Evolutionary conservation across 805 yeast species (phyloP).

Genomic region (Ogataea thermomethanolica): DNA sequence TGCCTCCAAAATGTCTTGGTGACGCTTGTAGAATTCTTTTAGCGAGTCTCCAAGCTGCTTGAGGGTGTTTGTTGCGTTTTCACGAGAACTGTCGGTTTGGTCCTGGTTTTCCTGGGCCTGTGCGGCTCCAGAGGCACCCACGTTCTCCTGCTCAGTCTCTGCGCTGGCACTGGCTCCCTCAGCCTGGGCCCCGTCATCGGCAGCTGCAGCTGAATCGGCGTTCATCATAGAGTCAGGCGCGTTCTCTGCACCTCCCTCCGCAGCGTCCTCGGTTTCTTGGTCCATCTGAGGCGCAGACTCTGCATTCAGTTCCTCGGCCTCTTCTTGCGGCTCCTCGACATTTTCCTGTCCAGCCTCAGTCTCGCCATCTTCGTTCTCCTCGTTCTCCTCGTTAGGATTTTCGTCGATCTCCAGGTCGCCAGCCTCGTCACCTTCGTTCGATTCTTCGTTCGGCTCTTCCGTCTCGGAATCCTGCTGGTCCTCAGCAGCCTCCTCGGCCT

Average conservation of each 20-base stretch:
- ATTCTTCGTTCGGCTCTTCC: conserved; percentile 29
- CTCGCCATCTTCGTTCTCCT: conserved; percentile 16
- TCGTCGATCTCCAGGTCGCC: conserved; percentile 28
- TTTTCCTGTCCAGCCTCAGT: conserved; percentile 28
- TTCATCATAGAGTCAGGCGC: conserved; percentile 34
- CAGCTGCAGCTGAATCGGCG: conserved; percentile 34
- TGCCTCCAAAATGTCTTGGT: conserved; percentile 80
- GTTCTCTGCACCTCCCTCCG: conserved; percentile 30
- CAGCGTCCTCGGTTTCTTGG: conserved; percentile 32
- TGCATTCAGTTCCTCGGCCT: conserved; percentile 24
- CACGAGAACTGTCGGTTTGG: conserved; percentile 53
- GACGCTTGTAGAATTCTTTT: conserved; percentile 87
- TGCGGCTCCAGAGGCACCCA: conserved; percentile 58
- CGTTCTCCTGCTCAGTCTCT: conserved; percentile 48
- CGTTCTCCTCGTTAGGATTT: conserved; percentile 4
- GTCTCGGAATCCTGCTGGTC: conserved; percentile 16
- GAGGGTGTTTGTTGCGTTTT: conserved; percentile 70
- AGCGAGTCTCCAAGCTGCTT: conserved; percentile 88
- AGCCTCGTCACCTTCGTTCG: conserved; percentile 24
- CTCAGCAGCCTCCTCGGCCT: conserved; percentile 30
- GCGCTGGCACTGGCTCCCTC: conserved; percentile 38
- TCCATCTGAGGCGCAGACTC: conserved; percentile 25
- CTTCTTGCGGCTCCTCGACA: conserved; percentile 29
- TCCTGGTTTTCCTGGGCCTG: conserved; percentile 38
- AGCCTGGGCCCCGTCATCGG: conserved; percentile 33